Percentiles rank a stretch among this genome's conserved stretches.
These are phyloP conservation scores for Thuidium tamariscinum DNA, from an alignment of 225 moss, liverwort and hornwort genomes.

Conservation along the genomic window DNA sequence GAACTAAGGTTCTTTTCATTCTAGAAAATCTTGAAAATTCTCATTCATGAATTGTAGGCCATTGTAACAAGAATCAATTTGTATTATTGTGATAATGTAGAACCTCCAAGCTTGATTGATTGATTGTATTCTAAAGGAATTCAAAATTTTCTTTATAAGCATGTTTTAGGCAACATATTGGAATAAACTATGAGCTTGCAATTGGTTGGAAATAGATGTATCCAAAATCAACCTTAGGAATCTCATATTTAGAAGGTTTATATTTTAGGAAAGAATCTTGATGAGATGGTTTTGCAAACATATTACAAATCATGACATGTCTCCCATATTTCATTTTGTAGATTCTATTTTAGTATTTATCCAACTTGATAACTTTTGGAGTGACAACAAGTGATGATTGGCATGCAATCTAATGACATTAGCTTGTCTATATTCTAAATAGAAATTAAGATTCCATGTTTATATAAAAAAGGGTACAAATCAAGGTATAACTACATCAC, in stretches of 20 bases:
- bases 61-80: background rate
- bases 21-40: background rate
- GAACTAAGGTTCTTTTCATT: background rate
- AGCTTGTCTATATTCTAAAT: background rate
- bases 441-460: background rate
- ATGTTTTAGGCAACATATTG: background rate
- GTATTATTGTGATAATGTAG: background rate
- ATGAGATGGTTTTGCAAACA: background rate
- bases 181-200: background rate
- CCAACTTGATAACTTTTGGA: background rate
- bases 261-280: background rate
- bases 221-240: too few species aligned
- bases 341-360: background rate
- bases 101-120: background rate
- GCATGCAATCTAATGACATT: background rate
- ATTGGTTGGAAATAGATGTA: background rate
- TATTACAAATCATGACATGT: background rate
- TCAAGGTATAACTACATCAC: background rate
- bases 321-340: fast-evolving
- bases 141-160: background rate
- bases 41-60: background rate
- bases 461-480: background rate
- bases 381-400: background rate
- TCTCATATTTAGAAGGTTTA: too few species aligned
- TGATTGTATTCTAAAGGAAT: background rate